Evolutionary conservation across 257 asterid genomes (phyloP), one percentile per base, ranked within the genome.

Genomic region (Galeopsis tetrahit): DNA sequence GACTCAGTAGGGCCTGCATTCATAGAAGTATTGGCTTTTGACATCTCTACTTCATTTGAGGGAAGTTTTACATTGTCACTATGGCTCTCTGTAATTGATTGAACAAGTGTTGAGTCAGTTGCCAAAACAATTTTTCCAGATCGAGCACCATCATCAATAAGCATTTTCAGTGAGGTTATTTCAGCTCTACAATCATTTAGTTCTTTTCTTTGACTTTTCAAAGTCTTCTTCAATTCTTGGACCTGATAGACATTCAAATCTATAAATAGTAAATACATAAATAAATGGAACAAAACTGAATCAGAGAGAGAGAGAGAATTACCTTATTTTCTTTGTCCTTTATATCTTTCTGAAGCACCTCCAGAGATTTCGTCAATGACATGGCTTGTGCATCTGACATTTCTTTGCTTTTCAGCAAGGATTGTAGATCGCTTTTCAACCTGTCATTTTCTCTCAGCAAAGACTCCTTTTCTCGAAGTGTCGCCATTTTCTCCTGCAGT

Each of bases 151-250:
- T 92, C 98, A 68, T 92, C 98, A 68, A 90, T 83, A 56, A 82
- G 85, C 97, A 87, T 87, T 81, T 95, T 92, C 66, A 95, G 86
- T 49, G 96, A 85, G 75, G 99, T 95, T 85, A 95, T 87, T 87
- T 95, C 99, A 75, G 97, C 97, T 83, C 98, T 86, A 72, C 96
- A 90, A 63, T 85, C 97, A 87, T 95, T 93, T 75, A 95, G 80
- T 78, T 87, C 96, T 80, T 86, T 85, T 64, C 86, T 82, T 84
- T 85, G 91, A 79, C 84, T 82, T 75, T 87, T 91, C 75, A 90
- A 38, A 73, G 88, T 81, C 81, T 82, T 90, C 87, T 88, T 95
- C 87, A 89, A 77, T 75, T 78, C 85, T 78, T 88, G 98, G 74
- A 90, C 90, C 99, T 92, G 87, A 77, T 43, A 69, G 73, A 71